Evolutionary conservation across 2,329 filamentous ascomycete genomes (phyloP), one percentile per base, ranked within the genome.

Genomic region (Leptographium wingfieldii): DNA sequence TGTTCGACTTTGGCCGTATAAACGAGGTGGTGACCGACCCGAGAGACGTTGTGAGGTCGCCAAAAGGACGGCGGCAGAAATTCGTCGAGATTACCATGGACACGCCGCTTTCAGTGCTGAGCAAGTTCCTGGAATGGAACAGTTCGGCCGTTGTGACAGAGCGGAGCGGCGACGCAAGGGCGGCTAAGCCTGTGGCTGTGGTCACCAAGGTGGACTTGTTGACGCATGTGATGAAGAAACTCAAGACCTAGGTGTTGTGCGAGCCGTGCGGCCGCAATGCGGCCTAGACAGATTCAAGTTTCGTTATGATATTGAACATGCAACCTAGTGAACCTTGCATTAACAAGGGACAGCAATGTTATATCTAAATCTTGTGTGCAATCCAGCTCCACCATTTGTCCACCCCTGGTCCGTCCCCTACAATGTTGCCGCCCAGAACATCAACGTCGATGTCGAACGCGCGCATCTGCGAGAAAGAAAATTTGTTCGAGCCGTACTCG

Each of bases 41-140:
- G 35, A 83, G 86, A 63, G 81, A 87, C 67, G 76, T 88, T 59
- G 79, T 70, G 68, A 60, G 67, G 72, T 64, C 43, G 16, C 14
- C 7, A 22, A 51, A 35, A 22, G 51, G 54, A 19, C 35, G 19
- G 3, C 74, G 71, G 63, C 74, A 74, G 65, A 81, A 82, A 69
- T 99, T 96, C 73, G 88, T 97, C 57, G 88, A 97, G 74, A 96
- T 99, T 69, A 97, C 94, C 7, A 78, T 88, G 70, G 89, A 96
- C 65, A 99, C 94, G 1, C 87, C 88, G 3, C 79, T 99, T 48
- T 83, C 81, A 55, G 86, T 88, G 53, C 79, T 99, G 59, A 92
- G 90, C 77, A 85, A 88, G 68, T 99, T 99, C 75, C 90, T 97
- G 65, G 91, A 97, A 75, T 97, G 94, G 91, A 97, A 99, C 74